Evolutionary conservation across 169 alveolate genomes (phyloP), one percentile per base, ranked within the genome.

Genomic region (Cryptosporidium sp.): DNA sequence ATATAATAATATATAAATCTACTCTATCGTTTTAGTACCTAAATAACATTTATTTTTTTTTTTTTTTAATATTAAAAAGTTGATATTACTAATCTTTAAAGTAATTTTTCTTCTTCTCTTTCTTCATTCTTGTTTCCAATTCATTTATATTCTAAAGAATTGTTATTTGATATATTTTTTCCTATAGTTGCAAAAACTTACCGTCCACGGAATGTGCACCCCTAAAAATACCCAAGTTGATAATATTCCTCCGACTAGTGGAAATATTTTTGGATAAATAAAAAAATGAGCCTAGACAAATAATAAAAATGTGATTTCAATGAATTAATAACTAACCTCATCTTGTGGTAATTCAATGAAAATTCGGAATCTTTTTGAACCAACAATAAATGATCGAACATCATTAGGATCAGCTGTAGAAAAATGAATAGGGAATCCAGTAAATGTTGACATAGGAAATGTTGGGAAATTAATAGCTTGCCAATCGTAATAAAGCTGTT

Each of bases 401-500:
- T 95, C 96, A 70, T 94, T 92, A 26, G 94, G 85, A 73, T 95
- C 97, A 62, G 93, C 87, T 42, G 96, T 95, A 51, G 94, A 95
- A 85, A 95, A 95, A 72, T 94, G 97, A 23, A 95, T 94, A 6
- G 97, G 97, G n/a, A 93, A 91, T n/a, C 97, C 97, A 8, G 94
- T 93, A 84, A 95, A 95, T 18, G 97, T 95, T 70, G 92, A 95
- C 85, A 93, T 95, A 2, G 94, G 95, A 4, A 93, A 94, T 3
- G 94, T 94, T 21, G 97, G 97, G 58, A 95, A 87, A 65, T 94
- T 92, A 51, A 87, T 85, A 45, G 93, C 91, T 60, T 91, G 94
- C 97, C 97, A 95, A 33, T 92, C 94, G 70, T 93, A 95, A 71
- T 93, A 93, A 9, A 80, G 58, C 56, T 91, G 94, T 60, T 94